These are phyloP conservation scores for Linum trigynum DNA, from an alignment of 345 rosid species.

Conservation along the genomic window DNA sequence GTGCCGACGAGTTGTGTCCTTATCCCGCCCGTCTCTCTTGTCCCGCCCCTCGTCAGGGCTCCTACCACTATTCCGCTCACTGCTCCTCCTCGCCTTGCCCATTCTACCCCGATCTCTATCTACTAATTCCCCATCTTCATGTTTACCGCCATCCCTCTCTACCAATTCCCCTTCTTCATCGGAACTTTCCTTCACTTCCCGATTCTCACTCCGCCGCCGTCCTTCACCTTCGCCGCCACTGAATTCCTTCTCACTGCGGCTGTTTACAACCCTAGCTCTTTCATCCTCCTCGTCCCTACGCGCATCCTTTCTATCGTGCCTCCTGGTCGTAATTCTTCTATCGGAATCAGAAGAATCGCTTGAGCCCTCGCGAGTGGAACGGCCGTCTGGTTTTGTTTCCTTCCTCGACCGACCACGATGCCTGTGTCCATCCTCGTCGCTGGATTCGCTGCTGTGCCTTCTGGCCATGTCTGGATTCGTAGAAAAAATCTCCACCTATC, in stretches of 20 bases:
- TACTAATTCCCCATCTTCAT: not conserved
- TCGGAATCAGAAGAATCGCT: not conserved
- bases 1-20: not conserved
- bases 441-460: not conserved
- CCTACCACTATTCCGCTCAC: not conserved
- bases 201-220: not conserved
- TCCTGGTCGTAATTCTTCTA: not conserved
- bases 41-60: conserved; percentile 1
- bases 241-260: not conserved
- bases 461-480: not conserved
- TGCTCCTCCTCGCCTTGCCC: not conserved
- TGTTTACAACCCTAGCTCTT: not conserved
- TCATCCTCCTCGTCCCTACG: too few species aligned
- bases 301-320: too few species aligned
- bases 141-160: not conserved
- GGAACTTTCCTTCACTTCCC: not conserved
- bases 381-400: not conserved
- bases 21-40: not conserved
- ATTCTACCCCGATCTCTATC: not conserved
- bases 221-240: not conserved
- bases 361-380: too few species aligned
- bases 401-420: not conserved
- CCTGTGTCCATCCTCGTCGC: conserved; percentile 2
- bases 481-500: not conserved
- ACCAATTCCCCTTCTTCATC: conserved; percentile 9